Evolutionary conservation across 768 basidiomycete species (phyloP), one percentile per base, ranked within the genome.

Genomic region (Xerocomellus chrysenteron): DNA sequence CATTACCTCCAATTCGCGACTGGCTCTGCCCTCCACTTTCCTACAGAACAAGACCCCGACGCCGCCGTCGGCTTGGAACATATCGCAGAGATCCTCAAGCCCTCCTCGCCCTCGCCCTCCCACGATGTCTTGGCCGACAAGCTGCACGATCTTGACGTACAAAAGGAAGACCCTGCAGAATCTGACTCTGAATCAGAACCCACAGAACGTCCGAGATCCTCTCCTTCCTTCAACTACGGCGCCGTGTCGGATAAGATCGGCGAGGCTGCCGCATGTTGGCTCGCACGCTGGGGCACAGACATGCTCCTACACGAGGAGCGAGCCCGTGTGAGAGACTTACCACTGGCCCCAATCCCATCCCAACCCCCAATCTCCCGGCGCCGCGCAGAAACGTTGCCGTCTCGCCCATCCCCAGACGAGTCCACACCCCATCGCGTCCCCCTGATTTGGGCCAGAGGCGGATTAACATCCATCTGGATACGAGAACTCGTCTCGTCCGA

Each of bases 211-310:
- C 58, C 55, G 2, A 52, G 54, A 7, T 65, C 56, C 21, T 61
- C 65, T 14, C 78, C 80, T 2, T 75, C 74, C 36, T 89, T 85
- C 63, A 80, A 85, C 66, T 96, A 97, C 65, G 94, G 94, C n/a
- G 79, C 83, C n/a, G 78, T 94, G 11, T 90, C 90, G 0, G 85
- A 93, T 72, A 95, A 92, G 75, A 91, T 97, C 54, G 94, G 94
- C 13, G 93, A 96, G 72, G 88, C 92, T 0, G 87, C 88, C 62
- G 82, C 83, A 3, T 92, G 89, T 69, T 98, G 94, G 93, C 76
- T 97, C 17, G 80, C 86, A 1, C 78, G 91, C 43, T 98, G 94
- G 94, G 91, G 86, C 0, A 68, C 74, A 13, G 94, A 97, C 66
- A 78, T 96, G 59, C 78, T 96, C n/a, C 65, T 66, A 10, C 78